phyloP scores from a whole-genome alignment of 768 basidiomycete genomes.

The Fibroporia radiculosa region DNA sequence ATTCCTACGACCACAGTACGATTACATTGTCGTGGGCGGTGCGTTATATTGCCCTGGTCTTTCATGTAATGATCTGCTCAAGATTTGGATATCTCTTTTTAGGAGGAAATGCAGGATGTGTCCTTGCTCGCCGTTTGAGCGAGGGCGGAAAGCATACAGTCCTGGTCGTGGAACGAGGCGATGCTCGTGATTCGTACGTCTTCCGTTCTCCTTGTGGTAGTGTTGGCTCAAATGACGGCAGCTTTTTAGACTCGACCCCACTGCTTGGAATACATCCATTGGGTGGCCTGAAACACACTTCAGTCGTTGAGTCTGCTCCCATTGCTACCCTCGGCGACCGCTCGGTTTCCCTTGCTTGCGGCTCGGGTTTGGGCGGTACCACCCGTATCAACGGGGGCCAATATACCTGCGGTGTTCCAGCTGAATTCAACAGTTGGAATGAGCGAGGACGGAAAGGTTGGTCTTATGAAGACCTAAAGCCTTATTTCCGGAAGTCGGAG shows the following conservation, averaged over 20 bases:
- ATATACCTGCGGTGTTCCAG: slow-evolving; percentile 22
- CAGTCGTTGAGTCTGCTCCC: too few relatives aligned
- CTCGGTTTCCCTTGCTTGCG: background rate
- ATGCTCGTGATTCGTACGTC: slow-evolving; percentile 18
- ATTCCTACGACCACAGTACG: background rate
- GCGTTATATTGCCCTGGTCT: background rate
- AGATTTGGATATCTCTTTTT: slow-evolving; percentile 3
- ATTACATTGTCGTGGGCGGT: slow-evolving; percentile 2
- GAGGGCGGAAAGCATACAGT: slow-evolving; percentile 24
- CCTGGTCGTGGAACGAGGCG: slow-evolving; percentile 23
- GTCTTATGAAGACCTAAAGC: slow-evolving; percentile 26
- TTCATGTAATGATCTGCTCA: too few relatives aligned
- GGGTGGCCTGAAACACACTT: too few relatives aligned
- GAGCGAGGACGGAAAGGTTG: slow-evolving; percentile 24
- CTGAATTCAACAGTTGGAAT: slow-evolving; percentile 25
- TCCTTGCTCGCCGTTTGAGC: slow-evolving; percentile 28
- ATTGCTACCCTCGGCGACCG: slow-evolving; percentile 1
- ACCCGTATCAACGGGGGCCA: slow-evolving; percentile 8
- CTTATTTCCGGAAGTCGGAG: slow-evolving; percentile 29
- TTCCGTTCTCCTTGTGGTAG: slow-evolving; percentile 12
- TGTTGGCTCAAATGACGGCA: too few relatives aligned
- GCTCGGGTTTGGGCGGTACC: background rate
- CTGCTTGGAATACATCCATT: too few relatives aligned
- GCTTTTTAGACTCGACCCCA: slow-evolving; percentile 10
- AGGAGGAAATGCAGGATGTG: slow-evolving; percentile 31